Conservation (phyloP, 129 eudicot genomes). For the Dittrichia graveolens region DNA sequence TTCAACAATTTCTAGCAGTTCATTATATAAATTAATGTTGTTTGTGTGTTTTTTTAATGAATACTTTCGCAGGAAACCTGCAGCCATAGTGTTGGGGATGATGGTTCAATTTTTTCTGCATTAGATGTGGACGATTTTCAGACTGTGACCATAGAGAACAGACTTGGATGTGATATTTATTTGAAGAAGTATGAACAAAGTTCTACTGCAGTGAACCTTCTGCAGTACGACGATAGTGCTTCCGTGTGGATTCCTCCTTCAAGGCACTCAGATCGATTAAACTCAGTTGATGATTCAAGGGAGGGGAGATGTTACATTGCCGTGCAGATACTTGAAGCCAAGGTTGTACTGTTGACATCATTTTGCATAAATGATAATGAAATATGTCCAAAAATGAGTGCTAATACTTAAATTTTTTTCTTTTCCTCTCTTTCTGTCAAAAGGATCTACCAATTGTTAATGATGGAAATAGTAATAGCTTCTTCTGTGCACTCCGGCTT, state of each 20-base stretch:
- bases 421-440: constrained; percentile 11
- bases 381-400: background rate
- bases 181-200: constrained; percentile 60
- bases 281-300: constrained; percentile 66
- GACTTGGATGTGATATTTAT: constrained; percentile 92
- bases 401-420: constrained; percentile 9
- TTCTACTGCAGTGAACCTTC: constrained; percentile 46
- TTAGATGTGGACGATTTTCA: constrained; percentile 91
- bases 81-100: constrained; percentile 40
- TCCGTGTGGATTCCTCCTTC: constrained; percentile 92
- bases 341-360: constrained; percentile 50
- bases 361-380: background rate
- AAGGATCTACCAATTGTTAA: constrained; percentile 84
- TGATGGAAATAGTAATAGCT: constrained; percentile 89
- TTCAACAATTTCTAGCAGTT: constrained; percentile 9
- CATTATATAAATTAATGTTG: constrained; percentile 18
- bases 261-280: constrained; percentile 76
- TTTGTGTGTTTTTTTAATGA: constrained; percentile 14
- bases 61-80: constrained; percentile 54
- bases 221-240: constrained; percentile 46
- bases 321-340: constrained; percentile 80
- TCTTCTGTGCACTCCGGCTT: constrained; percentile 94
- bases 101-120: constrained; percentile 62
- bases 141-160: constrained; percentile 74
- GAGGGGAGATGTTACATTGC: constrained; percentile 78